Evolutionary conservation across 1,284 basidiomycete species (phyloP), one percentile per base, ranked within the genome.

Genomic region (Malassezia dermatis): DNA sequence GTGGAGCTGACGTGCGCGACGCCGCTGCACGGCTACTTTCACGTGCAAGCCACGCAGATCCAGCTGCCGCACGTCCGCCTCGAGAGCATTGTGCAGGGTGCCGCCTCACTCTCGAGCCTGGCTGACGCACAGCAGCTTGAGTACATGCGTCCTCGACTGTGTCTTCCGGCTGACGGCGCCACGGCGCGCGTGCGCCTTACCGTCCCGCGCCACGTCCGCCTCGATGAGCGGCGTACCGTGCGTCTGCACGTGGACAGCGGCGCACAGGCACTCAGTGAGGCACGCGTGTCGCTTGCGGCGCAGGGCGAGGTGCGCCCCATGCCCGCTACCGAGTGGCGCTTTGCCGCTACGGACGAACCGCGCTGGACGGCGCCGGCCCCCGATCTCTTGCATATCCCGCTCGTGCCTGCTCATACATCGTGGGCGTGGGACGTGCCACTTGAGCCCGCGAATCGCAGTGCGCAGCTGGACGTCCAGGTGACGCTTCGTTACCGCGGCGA

Each of bases 31-130:
- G 71, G 71, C 7, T 55, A 57, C 10, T 74, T 61, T 35, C 59
- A 61, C 21, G 44, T 74, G 2, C 70, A 72, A 39, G 63, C 67
- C 27, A 64, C 64, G 13, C 71, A 74, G 58, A 52, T 74, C 17
- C 56, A 61, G 0, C 31, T 71, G 6, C 48, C 51, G 24, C 40
- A 69, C 32, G 63, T 71, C 42, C 61, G 68, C 31, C 64, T 71
- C 34, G 69, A 71, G 47, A 55, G 58, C 17, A 44, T 59, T n/a
- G 31, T 52, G 17, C 40, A 48, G 17, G 42, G 46, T 10, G 34
- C 43, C 1, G 15, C 46, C 1, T 19, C 52, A 8, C 19, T 45
- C 12, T 45, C 58, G 31, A 53, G 34, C 42, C 28, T 40, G 41
- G 24, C 53, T 13, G 35, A 48, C 23, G 26, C 53, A 42, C 19